phyloP scores from a whole-genome alignment of 371 early-diverging fungal genomes.

The Sporodiniella umbellata region DNA sequence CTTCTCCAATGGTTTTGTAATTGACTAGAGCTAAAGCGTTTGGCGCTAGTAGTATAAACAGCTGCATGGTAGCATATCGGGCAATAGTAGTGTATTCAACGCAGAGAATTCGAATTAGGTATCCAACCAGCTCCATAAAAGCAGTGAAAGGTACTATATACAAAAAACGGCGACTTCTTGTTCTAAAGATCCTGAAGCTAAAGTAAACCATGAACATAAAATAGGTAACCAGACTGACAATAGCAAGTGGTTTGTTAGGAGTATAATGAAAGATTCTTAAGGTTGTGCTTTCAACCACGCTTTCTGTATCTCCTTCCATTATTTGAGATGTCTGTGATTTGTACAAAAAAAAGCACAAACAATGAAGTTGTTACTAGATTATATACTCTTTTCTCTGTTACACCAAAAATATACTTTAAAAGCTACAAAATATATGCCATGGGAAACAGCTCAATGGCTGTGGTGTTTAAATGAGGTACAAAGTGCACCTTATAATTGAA shows the following conservation, averaged over 20 bases:
- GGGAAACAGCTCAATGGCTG: too few relatives aligned
- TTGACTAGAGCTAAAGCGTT: constrained; percentile 13
- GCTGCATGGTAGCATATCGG: constrained; percentile 12
- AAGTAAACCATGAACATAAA: constrained; percentile 4
- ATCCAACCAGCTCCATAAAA: constrained; percentile 31
- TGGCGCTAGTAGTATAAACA: constrained; percentile 8
- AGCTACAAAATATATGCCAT: too few relatives aligned
- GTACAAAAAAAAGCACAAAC: neutral
- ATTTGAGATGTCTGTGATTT: neutral
- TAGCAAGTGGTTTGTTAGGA: constrained; percentile 3
- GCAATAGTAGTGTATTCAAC: constrained; percentile 19
- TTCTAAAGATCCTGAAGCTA: neutral
- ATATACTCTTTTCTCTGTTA: too few relatives aligned
- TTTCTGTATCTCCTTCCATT: neutral
- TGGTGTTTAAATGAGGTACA: too few relatives aligned
- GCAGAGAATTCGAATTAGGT: constrained; percentile 21
- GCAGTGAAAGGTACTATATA: constrained; percentile 31
- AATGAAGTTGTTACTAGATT: too few relatives aligned
- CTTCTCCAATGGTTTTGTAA: constrained; percentile 11
- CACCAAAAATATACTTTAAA: too few relatives aligned
- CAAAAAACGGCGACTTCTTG: constrained; percentile 15
- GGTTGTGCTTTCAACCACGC: neutral
- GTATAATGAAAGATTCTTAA: constrained; percentile 6
- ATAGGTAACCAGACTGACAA: constrained; percentile 5
- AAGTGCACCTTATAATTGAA: too few relatives aligned